Evolutionary conservation across 495 filamentous ascomycete species (phyloP), one percentile per base, ranked within the genome.

Genomic region (Penicillium riverlandense): DNA sequence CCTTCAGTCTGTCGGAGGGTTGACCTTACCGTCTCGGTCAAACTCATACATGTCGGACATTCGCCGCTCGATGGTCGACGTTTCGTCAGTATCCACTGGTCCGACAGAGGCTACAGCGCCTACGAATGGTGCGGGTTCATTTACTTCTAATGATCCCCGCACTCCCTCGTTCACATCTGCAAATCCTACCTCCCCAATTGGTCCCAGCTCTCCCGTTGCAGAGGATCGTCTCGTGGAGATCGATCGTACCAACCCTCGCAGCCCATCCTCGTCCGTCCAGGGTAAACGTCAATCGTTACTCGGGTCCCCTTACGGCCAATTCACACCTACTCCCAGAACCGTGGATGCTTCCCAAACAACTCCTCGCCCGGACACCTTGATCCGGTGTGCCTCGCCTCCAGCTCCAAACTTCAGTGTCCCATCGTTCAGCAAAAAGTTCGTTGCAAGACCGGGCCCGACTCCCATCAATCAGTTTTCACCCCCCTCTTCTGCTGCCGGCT

Each of bases 341-440:
- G 47, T 11, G 49, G 49, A 14, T 45, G 55, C 27, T 45, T 59
- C 29, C 61, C 59, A 36, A 57, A 69, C 10, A 57, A 49, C 16
- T 40, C 55, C 8, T 22, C 22, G 22, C 2, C 57, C 60, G 11
- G 63, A 70, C 14, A 36, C 51, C 7, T 35, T 59, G 1, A 35
- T 54, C n/a, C 61, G 63, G 34, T 54, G 66, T 44, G 48, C 62
- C 8, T 74, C 70, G 1, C 62, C 65, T 1, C 61, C 70, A 14
- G 64, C 71, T 7, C 71, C 70, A 2, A 75, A 76, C 46, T 76
- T 75, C 41, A 76, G 72, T 43, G 71, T 76, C 22, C 72, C 72
- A 11, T 66, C 59, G 6, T 75, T 75, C 40, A 75, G 70, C 59
- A 68, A 61, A 49, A 64, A 67, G 40, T 72, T 69, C 34, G 54